Base-by-base conservation (phyloP, 306 rosid species). In the Sophora flavescens region DNA sequence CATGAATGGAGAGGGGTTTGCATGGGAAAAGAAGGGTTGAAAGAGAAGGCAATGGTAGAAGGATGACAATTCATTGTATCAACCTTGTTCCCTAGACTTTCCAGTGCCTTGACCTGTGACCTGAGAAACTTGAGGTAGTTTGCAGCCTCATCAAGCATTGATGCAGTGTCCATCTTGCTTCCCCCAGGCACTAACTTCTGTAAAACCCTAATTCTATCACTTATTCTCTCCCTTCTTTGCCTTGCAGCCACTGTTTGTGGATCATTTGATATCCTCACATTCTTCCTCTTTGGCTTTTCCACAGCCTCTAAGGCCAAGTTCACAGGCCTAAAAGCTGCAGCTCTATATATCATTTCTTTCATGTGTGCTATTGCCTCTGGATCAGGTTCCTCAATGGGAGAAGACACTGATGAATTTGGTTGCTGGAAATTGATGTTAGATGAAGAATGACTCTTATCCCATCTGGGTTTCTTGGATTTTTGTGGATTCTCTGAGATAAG, bases 191-290 rank as follows among this genome's bases (percentile, higher is more conserved):
- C 97, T 58, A 95, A 56, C 81, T 79, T 85, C 83, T 95, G 99
- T 81, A 95, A 87, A 82, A 87, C 96, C 87, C 93, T 90, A 76
- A 95, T 89, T 73, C 80, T 93, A 33, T 92, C 97, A 68, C 97
- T 84, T 70, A 95, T 95, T 78, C 90, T 83, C 70, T 95, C 99
- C 71, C 99, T 89, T 84, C 97, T 89, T 44, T 92, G 97, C 58
- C 99, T 92, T 35, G 99, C 99, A 48, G 97, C 99, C 42, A 89
- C 97, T 0, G 99, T 95, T 66, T 95, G 99, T 54, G 99, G 99
- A 60, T 95, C 99, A n/a, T 67, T 77, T 38, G 99, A 95, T 62
- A 92, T 84, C 76, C 77, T 89, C 16, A 95, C 97, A 72, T 95
- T 92, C 86, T 92, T 95, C 85, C 99, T 90, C 83, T 81, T 90